phyloP scores from a whole-genome alignment of 2,329 filamentous ascomycete genomes.

The Trichoderma arundinaceum region DNA sequence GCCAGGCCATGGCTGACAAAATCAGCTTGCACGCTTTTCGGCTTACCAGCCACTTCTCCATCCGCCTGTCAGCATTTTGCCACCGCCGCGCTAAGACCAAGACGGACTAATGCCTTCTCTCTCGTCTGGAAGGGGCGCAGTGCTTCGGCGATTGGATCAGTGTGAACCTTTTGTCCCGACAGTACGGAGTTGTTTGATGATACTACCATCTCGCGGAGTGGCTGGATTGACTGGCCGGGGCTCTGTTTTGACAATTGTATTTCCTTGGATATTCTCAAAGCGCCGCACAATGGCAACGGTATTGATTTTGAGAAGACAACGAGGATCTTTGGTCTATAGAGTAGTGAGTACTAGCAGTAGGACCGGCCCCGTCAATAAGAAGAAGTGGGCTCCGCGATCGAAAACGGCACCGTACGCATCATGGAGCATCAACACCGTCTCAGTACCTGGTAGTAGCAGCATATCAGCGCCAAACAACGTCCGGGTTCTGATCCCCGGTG shows the following conservation, averaged over 20 bases:
- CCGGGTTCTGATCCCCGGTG: neutral
- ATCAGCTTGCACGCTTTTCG: constrained; percentile 15
- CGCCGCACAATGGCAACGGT: too few species aligned
- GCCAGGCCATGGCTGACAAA: constrained; percentile 24
- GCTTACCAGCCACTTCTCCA: constrained; percentile 27
- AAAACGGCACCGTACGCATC: neutral
- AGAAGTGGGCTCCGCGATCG: neutral
- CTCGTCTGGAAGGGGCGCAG: constrained; percentile 7
- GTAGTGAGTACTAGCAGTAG: too few species aligned
- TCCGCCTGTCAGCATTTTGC: constrained; percentile 28
- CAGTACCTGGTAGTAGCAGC: neutral
- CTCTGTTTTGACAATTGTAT: too few species aligned
- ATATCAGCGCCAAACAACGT: neutral
- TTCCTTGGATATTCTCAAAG: too few species aligned
- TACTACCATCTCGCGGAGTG: too few species aligned
- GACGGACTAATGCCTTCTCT: neutral
- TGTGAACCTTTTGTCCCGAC: neutral
- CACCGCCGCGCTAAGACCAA: constrained; percentile 15
- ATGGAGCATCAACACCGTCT: neutral
- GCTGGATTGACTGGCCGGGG: too few species aligned
- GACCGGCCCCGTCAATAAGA: neutral
- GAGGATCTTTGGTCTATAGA: neutral
- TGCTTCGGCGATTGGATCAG: neutral
- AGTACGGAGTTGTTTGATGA: neutral
- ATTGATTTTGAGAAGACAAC: neutral